phyloP scores from a whole-genome alignment of 805 yeast genomes.

The Ogataea paradorogensis region DNA sequence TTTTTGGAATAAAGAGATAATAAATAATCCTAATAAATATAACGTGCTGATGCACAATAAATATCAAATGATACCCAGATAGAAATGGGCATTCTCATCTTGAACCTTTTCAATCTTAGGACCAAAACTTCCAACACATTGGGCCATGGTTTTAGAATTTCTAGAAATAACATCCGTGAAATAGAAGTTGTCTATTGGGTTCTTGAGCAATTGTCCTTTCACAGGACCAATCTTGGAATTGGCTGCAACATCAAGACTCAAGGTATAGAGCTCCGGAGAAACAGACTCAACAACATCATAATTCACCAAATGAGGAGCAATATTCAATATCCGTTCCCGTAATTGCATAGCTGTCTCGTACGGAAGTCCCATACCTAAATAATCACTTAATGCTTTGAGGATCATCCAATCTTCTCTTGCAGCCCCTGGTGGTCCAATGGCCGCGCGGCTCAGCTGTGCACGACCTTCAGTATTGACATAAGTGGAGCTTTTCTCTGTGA shows the following conservation, averaged over 20 bases:
- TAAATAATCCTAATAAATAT: slow-evolving; percentile 7
- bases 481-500: slow-evolving; percentile 82
- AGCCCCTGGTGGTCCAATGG: slow-evolving; percentile 81
- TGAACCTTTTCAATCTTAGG: slow-evolving; percentile 57
- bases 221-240: slow-evolving; percentile 32
- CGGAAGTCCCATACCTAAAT: slow-evolving; percentile 65
- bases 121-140: slow-evolving; percentile 72
- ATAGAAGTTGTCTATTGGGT: slow-evolving; percentile 79
- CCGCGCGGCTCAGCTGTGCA: slow-evolving; percentile 80
- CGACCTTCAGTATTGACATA: slow-evolving; percentile 90
- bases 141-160: slow-evolving; percentile 88
- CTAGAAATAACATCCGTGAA: slow-evolving; percentile 86
- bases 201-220: slow-evolving; percentile 46
- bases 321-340: slow-evolving; percentile 65
- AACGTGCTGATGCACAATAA: slow-evolving; percentile 7
- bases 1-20: slow-evolving; percentile 4
- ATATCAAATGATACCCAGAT: slow-evolving; percentile 31
- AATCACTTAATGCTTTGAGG: slow-evolving; percentile 77
- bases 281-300: slow-evolving; percentile 74
- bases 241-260: slow-evolving; percentile 50
- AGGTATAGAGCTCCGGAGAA: slow-evolving; percentile 50
- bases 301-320: slow-evolving; percentile 77
- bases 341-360: slow-evolving; percentile 70
- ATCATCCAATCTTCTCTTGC: slow-evolving; percentile 94
- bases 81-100: slow-evolving; percentile 42